A percentile compares a stretch with the other conserved stretches of the same genome.
phyloP scores from a whole-genome alignment of 108 stramenopile species.

The Tribonema minus region DNA sequence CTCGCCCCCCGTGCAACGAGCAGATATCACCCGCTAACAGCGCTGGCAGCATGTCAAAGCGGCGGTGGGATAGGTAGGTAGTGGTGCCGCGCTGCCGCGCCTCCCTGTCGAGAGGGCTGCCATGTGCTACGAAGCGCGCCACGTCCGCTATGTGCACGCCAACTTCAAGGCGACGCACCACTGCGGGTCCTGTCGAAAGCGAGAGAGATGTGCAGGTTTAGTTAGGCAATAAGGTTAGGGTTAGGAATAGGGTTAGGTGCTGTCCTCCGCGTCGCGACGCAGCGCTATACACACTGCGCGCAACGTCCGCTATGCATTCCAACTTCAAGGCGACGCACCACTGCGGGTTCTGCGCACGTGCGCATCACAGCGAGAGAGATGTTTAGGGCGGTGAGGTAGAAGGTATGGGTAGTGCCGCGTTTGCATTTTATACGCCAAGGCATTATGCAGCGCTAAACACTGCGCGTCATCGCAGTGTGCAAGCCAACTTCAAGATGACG shows the following conservation, averaged over 20 bases:
- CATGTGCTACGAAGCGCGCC: slow-evolving; percentile 26
- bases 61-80: slow-evolving; percentile 37
- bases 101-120: slow-evolving; percentile 31
- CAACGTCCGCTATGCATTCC: slow-evolving; percentile 52
- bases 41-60: slow-evolving; percentile 49
- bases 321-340: slow-evolving; percentile 1
- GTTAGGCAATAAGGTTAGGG: background rate
- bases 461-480: slow-evolving; percentile 43
- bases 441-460: too few relatives aligned
- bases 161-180: slow-evolving; percentile 1
- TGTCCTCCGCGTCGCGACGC: background rate
- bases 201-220: background rate
- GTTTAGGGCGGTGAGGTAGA: background rate
- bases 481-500: slow-evolving; percentile 24
- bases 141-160: slow-evolving; percentile 53
- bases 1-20: slow-evolving; percentile 41
- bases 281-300: too few relatives aligned
- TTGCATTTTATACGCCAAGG: background rate
- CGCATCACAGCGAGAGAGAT: background rate
- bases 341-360: background rate
- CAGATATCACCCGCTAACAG: slow-evolving; percentile 35
- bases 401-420: background rate
- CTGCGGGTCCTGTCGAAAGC: background rate
- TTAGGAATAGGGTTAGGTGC: background rate
- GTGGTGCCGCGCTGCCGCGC: slow-evolving; percentile 42